Conservation (phyloP, 257 asterid genomes). For the Gentiana straminea region DNA sequence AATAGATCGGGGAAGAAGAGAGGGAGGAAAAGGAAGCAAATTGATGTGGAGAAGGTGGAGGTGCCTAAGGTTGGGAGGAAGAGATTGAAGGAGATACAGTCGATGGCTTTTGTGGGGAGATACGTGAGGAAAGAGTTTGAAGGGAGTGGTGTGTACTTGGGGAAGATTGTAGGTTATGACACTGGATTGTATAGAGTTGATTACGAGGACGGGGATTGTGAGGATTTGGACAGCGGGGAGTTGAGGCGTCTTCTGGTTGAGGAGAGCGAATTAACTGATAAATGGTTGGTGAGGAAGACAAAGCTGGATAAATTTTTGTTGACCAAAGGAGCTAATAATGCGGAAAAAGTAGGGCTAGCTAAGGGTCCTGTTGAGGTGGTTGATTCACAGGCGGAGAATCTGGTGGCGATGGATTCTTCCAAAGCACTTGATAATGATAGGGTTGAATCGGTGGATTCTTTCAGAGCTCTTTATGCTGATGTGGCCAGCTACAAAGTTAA, state of each 20-base stretch:
- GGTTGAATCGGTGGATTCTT: conserved; percentile 2
- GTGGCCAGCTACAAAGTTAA: background rate
- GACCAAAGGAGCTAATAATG: conserved; percentile 12
- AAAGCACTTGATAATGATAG: conserved; percentile 7
- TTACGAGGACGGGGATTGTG: conserved; percentile 75
- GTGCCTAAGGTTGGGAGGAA: conserved; percentile 36
- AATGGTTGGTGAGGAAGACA: conserved; percentile 48
- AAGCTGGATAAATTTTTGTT: conserved; percentile 31
- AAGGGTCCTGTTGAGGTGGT: conserved; percentile 7
- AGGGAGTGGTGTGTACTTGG: conserved; percentile 53
- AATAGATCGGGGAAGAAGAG: conserved; percentile 26
- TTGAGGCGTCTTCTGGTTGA: conserved; percentile 36
- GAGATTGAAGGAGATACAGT: conserved; percentile 29
- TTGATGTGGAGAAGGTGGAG: conserved; percentile 30
- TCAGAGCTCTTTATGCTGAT: conserved; percentile 6
- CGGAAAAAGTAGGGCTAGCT: background rate
- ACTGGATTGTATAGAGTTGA: conserved; percentile 57
- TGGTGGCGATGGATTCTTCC: background rate
- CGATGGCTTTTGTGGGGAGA: conserved; percentile 44
- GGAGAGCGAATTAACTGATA: conserved; percentile 38
- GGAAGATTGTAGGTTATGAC: conserved; percentile 42
- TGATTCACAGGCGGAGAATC: background rate
- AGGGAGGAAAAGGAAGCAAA: conserved; percentile 66
- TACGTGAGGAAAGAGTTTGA: conserved; percentile 59
- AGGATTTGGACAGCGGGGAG: conserved; percentile 54